These are phyloP conservation scores for Eucalyptus tenuipes DNA, from an alignment of 345 rosid species.

Conservation along the genomic window DNA sequence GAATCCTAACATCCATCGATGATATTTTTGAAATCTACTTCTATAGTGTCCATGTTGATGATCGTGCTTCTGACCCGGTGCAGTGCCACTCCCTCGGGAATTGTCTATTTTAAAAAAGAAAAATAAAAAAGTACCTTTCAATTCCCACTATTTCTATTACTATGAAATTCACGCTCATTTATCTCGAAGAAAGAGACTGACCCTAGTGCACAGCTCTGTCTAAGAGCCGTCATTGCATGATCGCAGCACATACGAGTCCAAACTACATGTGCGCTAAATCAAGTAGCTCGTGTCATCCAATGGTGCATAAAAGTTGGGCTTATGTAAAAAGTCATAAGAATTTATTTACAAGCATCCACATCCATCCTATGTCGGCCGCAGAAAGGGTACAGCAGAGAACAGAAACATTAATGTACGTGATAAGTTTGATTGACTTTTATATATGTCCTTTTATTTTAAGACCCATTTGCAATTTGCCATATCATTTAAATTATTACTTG, in stretches of 20 bases:
- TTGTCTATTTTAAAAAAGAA: not conserved
- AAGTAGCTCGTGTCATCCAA: not conserved
- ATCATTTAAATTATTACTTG: not conserved
- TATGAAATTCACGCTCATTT: not conserved
- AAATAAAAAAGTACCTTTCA: not conserved
- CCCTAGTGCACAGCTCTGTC: not conserved
- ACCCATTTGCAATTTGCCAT: not conserved
- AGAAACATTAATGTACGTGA: not conserved
- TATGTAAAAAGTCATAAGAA: not conserved
- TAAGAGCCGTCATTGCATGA: not conserved
- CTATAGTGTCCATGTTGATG: not conserved
- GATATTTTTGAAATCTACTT: not conserved
- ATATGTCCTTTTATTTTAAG: not conserved
- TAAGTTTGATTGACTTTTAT: not conserved
- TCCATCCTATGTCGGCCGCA: not conserved
- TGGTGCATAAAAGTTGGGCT: not conserved
- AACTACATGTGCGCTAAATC: not conserved
- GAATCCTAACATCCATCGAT: not conserved
- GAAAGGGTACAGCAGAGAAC: not conserved
- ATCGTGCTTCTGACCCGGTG: not conserved
- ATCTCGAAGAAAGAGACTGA: not conserved
- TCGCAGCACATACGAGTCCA: not conserved
- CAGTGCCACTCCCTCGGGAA: not conserved
- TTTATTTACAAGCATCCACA: not conserved
- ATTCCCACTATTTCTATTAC: not conserved